phyloP scores from a whole-genome alignment of 208 protist species.

The Acanthamoeba healyi region DNA sequence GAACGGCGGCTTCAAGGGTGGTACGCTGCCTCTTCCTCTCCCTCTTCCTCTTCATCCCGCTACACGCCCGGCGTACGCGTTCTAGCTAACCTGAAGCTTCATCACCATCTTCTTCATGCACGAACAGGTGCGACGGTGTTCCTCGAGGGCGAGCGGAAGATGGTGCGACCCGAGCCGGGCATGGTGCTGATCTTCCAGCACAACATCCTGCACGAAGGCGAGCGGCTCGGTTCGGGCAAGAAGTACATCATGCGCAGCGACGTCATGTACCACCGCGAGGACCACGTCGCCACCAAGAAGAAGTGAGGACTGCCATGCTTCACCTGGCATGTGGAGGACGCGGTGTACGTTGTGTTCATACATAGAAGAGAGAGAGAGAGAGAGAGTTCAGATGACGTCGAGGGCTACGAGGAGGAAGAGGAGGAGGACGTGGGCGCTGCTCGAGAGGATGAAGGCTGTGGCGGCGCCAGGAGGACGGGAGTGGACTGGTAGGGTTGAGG shows the following conservation, averaged over 20 bases:
- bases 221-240: constrained; percentile 5
- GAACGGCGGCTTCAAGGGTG: neutral
- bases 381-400: no score
- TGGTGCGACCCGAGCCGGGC: constrained; percentile 33
- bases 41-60: no score
- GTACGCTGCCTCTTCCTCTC: neutral
- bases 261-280: constrained; percentile 62
- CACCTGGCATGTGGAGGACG: no score
- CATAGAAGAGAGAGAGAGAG: no score
- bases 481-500: no score
- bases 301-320: no score
- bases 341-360: neutral
- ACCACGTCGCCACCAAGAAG: neutral
- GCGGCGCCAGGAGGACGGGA: no score
- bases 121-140: constrained; percentile 4
- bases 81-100: neutral
- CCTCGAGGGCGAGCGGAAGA: neutral
- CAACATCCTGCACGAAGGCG: constrained; percentile 71
- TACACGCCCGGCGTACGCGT: no score
- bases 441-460: no score
- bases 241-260: constrained; percentile 76
- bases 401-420: no score
- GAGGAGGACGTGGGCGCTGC: no score
- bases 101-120: neutral
- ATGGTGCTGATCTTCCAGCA: constrained; percentile 75